phyloP scores from a whole-genome alignment of 257 asterid species.

The Solanum okadae region DNA sequence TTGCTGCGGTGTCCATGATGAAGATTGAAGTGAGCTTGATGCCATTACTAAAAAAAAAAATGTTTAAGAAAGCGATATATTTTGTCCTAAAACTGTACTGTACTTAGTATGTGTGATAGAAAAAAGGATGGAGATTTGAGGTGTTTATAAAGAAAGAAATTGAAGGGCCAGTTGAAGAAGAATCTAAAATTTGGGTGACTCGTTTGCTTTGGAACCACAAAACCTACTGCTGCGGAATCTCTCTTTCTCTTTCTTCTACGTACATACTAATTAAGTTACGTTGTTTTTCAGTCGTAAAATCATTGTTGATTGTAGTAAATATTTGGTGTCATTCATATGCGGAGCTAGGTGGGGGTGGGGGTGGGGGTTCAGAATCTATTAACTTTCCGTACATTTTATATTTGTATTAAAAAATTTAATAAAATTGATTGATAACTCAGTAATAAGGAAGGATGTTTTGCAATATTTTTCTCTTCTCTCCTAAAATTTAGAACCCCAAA shows the following conservation, averaged over 20 bases:
- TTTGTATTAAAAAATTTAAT: no score
- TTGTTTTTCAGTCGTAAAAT: not conserved
- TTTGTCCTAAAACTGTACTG: not conserved
- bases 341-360: no score
- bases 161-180: slow-evolving; percentile 1
- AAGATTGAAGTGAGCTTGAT: slow-evolving; percentile 25
- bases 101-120: not conserved
- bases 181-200: slow-evolving; percentile 17
- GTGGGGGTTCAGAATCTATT: no score
- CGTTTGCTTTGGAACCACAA: slow-evolving; percentile 11
- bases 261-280: not conserved
- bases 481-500: no score
- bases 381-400: no score
- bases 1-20: slow-evolving; percentile 57
- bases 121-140: not conserved
- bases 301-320: not conserved
- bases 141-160: slow-evolving; percentile 3
- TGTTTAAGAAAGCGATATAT: not conserved
- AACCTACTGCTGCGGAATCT: not conserved
- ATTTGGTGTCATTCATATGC: no score
- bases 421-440: no score
- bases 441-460: no score
- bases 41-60: slow-evolving; percentile 7
- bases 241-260: not conserved
- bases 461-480: no score